Conservation (phyloP, 2,329 filamentous ascomycete genomes). For the Fusarium transvaalense region DNA sequence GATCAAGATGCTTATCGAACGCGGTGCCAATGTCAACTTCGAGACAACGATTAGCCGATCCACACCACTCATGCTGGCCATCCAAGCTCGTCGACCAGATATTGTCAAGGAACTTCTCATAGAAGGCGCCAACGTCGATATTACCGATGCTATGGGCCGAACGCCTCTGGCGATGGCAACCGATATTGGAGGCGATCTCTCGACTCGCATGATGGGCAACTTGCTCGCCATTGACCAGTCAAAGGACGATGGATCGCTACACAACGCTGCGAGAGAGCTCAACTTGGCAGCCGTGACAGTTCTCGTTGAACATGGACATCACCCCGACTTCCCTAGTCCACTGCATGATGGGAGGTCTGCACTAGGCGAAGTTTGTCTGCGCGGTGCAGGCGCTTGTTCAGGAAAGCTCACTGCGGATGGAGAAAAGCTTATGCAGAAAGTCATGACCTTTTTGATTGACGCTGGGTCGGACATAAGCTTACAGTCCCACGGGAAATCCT, state of each 20-base stretch:
- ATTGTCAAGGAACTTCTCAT: slow-evolving; percentile 68
- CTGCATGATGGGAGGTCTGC: slow-evolving; percentile 73
- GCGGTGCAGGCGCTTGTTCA: slow-evolving; percentile 58
- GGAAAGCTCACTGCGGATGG: slow-evolving; percentile 59
- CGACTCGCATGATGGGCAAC: slow-evolving; percentile 66
- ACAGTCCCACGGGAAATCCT: slow-evolving; percentile 68
- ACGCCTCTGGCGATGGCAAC: slow-evolving; percentile 73
- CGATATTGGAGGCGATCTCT: slow-evolving; percentile 64
- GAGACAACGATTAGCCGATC: slow-evolving; percentile 64
- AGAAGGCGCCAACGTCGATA: slow-evolving; percentile 70
- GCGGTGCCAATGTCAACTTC: slow-evolving; percentile 68
- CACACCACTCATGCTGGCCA: slow-evolving; percentile 71
- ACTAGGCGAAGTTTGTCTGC: slow-evolving; percentile 72
- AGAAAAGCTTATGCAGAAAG: slow-evolving; percentile 68
- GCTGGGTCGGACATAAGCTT: slow-evolving; percentile 68
- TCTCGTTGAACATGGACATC: slow-evolving; percentile 70
- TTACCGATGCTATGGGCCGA: slow-evolving; percentile 67
- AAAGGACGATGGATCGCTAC: slow-evolving; percentile 74
- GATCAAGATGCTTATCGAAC: slow-evolving; percentile 68
- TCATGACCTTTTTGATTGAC: slow-evolving; percentile 68
- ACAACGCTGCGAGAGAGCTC: slow-evolving; percentile 72
- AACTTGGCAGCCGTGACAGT: slow-evolving; percentile 68
- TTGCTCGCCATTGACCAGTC: slow-evolving; percentile 68
- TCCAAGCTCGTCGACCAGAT: slow-evolving; percentile 67
- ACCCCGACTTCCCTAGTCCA: slow-evolving; percentile 73